A percentile compares a stretch with the other conserved stretches of the same genome.
phyloP scores from a whole-genome alignment of 345 rosid species.

The Ailanthus altissimus region DNA sequence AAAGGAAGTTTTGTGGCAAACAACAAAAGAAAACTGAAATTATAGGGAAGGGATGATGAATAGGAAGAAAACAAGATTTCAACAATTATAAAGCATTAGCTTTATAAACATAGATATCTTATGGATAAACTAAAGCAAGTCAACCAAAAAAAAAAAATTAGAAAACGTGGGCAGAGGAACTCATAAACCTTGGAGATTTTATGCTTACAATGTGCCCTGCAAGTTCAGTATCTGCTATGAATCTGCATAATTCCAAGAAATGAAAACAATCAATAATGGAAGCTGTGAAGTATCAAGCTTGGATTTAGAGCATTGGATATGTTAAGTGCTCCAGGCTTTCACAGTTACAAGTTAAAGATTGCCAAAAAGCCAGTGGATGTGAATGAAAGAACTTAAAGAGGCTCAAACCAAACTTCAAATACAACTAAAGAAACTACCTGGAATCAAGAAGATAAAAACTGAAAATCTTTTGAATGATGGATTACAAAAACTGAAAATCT shows the following conservation, averaged over 20 bases:
- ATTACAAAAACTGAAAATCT: background rate
- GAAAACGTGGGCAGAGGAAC: background rate
- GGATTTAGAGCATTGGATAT: background rate
- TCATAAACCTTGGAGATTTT: background rate
- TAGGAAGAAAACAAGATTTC: background rate
- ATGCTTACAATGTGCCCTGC: background rate
- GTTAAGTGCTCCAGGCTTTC: background rate
- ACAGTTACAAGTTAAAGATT: background rate
- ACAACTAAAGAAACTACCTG: background rate
- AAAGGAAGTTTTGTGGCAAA: background rate
- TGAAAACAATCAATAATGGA: background rate
- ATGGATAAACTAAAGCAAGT: background rate
- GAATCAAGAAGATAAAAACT: background rate
- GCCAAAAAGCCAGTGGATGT: background rate
- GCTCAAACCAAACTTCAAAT: background rate
- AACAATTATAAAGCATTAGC: background rate
- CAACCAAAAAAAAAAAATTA: background rate
- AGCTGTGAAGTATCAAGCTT: background rate
- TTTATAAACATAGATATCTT: background rate
- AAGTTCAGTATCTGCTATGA: background rate
- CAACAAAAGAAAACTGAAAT: constrained; percentile 1
- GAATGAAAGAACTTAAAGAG: background rate
- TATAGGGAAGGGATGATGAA: background rate
- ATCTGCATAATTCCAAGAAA: background rate
- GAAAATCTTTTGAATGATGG: background rate